These are phyloP conservation scores for Nadsonia starkeyi-henricii DNA, from an alignment of 1,139 yeast genomes.

Conservation along the genomic window DNA sequence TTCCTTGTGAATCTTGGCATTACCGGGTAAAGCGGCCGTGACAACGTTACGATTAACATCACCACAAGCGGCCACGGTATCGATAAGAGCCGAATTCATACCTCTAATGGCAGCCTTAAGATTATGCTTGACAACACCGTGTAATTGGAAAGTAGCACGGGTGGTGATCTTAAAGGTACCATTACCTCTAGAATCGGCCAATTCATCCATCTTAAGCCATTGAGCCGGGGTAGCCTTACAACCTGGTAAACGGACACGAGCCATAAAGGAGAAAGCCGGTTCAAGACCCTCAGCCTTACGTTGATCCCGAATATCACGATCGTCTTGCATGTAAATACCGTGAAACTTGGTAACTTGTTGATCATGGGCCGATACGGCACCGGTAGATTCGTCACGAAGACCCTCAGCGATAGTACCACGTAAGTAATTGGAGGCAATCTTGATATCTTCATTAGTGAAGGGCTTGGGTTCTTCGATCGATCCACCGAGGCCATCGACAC, in stretches of 20 bases:
- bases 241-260: slow-evolving; percentile 89
- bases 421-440: slow-evolving; percentile 67
- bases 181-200: slow-evolving; percentile 76
- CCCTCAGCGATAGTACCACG: slow-evolving; percentile 93
- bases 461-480: slow-evolving; percentile 95
- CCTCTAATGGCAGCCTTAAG: slow-evolving; percentile 87
- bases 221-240: slow-evolving; percentile 81
- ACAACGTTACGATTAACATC: slow-evolving; percentile 95
- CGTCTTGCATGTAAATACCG: slow-evolving; percentile 98
- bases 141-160: slow-evolving; percentile 94
- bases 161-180: slow-evolving; percentile 92
- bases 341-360: slow-evolving; percentile 95
- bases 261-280: slow-evolving; percentile 94
- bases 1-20: slow-evolving; percentile 70
- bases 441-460: slow-evolving; percentile 91
- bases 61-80: slow-evolving; percentile 96
- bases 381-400: slow-evolving; percentile 67
- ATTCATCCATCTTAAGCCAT: slow-evolving; percentile 74
- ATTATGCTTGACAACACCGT: slow-evolving; percentile 84
- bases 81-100: slow-evolving; percentile 80
- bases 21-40: slow-evolving; percentile 76
- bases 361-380: slow-evolving; percentile 84
- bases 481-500: slow-evolving; percentile 67
- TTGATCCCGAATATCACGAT: slow-evolving; percentile 87
- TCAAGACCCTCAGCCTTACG: slow-evolving; percentile 86